Percentiles rank a stretch among this genome's conserved stretches.
Evolutionary conservation across 1,139 yeast species (phyloP).

Genomic region (Blastobotrys illinoisensis): DNA sequence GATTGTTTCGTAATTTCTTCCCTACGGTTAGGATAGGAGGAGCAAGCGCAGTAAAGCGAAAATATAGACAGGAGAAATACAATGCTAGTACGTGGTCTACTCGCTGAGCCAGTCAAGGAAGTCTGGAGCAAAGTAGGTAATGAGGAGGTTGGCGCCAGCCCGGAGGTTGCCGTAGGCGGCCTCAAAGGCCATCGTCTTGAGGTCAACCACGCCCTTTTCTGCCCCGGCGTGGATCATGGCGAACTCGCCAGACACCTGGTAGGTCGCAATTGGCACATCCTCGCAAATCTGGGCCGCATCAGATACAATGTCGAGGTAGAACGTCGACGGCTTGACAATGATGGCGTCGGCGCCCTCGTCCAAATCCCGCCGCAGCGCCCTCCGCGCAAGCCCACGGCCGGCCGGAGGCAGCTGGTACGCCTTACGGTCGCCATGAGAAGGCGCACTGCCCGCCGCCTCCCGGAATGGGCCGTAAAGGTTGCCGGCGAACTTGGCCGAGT

Average conservation of each 20-base stretch:
- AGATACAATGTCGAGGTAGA: slow-evolving; percentile 81
- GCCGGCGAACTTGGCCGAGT: slow-evolving; percentile 91
- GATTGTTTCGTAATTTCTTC: too few relatives aligned
- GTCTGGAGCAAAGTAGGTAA: slow-evolving; percentile 93
- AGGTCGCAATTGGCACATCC: slow-evolving; percentile 88
- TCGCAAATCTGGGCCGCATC: slow-evolving; percentile 80
- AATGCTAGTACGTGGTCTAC: background rate
- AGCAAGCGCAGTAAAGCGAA: too few relatives aligned
- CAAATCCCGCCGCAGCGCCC: slow-evolving; percentile 82
- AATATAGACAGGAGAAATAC: background rate
- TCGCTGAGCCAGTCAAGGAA: slow-evolving; percentile 77
- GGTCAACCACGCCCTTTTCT: slow-evolving; percentile 86
- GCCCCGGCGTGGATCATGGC: slow-evolving; percentile 99
- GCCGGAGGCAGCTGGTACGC: slow-evolving; percentile 92
- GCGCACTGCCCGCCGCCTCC: slow-evolving; percentile 93
- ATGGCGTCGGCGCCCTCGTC: slow-evolving; percentile 94
- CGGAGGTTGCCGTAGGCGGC: slow-evolving; percentile 86
- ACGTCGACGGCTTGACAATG: slow-evolving; percentile 95
- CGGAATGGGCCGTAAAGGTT: slow-evolving; percentile 94
- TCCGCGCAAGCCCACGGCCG: slow-evolving; percentile 87
- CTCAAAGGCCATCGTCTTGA: slow-evolving; percentile 86
- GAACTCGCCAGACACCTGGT: slow-evolving; percentile 95
- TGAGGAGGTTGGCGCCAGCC: slow-evolving; percentile 92
- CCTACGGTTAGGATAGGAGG: too few relatives aligned
- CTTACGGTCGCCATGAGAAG: slow-evolving; percentile 86